Base-by-base conservation (phyloP, 2,329 filamentous ascomycete species). In the Diaporthe velutina region DNA sequence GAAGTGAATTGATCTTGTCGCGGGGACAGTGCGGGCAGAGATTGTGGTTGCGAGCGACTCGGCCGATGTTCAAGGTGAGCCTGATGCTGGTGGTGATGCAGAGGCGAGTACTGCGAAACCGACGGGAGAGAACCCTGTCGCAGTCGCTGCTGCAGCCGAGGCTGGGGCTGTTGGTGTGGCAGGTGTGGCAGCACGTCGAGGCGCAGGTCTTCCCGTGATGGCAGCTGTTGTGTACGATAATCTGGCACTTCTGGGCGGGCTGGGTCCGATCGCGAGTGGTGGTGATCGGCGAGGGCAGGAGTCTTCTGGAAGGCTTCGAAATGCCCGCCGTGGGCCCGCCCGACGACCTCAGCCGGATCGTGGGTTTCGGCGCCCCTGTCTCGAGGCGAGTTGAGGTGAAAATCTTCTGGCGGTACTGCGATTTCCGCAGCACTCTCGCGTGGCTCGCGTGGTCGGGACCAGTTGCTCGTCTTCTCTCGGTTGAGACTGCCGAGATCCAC, bases 401-500 rank as follows among this genome's bases (percentile, higher is more conserved):
- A 68, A 54, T 54, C 28, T 68, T 17, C 48, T 22, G 33, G 64
- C 48, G 64, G 64, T 45, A 48, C 64, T 68, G 64, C 45, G 64
- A 68, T 68, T 68, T 68, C 64, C 64, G 33, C n/a, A 54, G 45
- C 48, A 68, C 64, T 68, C 48, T 68, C 64, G 71, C 52, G 60
- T 38, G 52, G 71, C 48, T 68, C 64, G 71, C 52, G 60, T 38
- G 52, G 71, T 52, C 22, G 70, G 61, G 35, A 54, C 70, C 50
- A 57, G 48, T 15, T 68, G 50, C 60, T 73, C 48, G 71, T 55
- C 71, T 70, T 55, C 33, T 61, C 58, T 75, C 74, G 74, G 73
- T 68, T 76, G 72, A 61, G 40, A 55, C 71, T 76, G 61, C 74
- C 74, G 74, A 76, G 73, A 74, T 76, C 74, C 73, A 71, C 73